These are phyloP conservation scores for Fusarium devonianum DNA, from an alignment of 2,329 filamentous ascomycete genomes.

Conservation along the genomic window DNA sequence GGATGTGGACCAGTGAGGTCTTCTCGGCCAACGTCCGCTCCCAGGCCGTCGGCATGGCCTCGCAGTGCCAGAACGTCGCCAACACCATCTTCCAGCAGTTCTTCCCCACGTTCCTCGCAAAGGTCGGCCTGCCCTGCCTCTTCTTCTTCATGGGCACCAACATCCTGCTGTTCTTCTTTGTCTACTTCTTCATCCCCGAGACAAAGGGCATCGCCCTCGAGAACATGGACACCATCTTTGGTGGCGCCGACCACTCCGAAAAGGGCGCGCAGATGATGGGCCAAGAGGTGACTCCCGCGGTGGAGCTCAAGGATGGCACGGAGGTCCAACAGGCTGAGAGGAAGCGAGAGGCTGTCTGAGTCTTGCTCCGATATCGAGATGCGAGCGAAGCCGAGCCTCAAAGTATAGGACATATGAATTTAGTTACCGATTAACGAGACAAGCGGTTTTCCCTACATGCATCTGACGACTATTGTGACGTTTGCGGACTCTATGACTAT, in stretches of 20 bases:
- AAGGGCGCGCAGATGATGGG: slow-evolving; percentile 42
- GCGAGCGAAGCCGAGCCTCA: not conserved
- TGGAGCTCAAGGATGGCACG: slow-evolving; percentile 36
- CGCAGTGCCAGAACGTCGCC: slow-evolving; percentile 67
- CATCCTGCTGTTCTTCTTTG: slow-evolving; percentile 56
- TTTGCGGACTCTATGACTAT: no score
- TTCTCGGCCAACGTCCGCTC: slow-evolving; percentile 77
- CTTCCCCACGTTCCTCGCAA: slow-evolving; percentile 71
- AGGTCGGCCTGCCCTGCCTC: slow-evolving; percentile 55
- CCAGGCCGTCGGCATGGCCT: slow-evolving; percentile 73
- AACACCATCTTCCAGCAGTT: slow-evolving; percentile 74
- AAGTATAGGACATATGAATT: not conserved
- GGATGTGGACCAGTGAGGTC: slow-evolving; percentile 75
- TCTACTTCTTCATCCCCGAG: slow-evolving; percentile 60
- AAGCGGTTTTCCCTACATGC: not conserved
- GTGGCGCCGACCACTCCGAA: slow-evolving; percentile 43
- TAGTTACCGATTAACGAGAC: no score
- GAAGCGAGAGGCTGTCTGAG: slow-evolving; percentile 33
- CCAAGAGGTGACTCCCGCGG: slow-evolving; percentile 7
- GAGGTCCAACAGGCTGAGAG: slow-evolving; percentile 35
- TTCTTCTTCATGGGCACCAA: slow-evolving; percentile 47
- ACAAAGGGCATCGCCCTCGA: slow-evolving; percentile 66
- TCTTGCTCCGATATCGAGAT: not conserved
- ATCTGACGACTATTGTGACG: no score
- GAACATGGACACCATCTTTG: slow-evolving; percentile 68